Evolutionary conservation across 1,284 basidiomycete species (phyloP).

Genomic region (Puccinia triticina): DNA sequence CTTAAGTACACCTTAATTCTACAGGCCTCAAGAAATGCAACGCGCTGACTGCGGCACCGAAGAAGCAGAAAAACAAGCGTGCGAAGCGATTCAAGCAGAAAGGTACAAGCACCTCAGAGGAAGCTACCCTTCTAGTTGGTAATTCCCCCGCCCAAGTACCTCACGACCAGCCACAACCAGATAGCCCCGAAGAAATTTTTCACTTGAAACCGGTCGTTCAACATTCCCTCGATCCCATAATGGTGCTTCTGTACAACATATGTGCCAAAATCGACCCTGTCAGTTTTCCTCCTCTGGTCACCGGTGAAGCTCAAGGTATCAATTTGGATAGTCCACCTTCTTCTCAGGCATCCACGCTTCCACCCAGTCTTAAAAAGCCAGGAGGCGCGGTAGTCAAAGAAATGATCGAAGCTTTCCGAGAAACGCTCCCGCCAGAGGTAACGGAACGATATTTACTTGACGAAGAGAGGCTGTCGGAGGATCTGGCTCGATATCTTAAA

Average conservation of each 20-base stretch:
- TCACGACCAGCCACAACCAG: neutral
- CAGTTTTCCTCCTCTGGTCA: conserved; percentile 19
- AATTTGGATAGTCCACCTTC: neutral
- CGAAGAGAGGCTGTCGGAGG: conserved; percentile 40
- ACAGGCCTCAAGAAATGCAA: conserved; percentile 28
- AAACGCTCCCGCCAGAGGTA: conserved; percentile 19
- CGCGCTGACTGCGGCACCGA: neutral
- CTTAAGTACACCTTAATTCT: neutral
- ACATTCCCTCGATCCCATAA: conserved; percentile 2
- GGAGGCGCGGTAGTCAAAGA: conserved; percentile 26
- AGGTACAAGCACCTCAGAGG: neutral
- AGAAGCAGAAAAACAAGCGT: neutral
- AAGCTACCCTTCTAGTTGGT: neutral
- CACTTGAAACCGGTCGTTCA: neutral
- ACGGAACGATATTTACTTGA: conserved; percentile 30
- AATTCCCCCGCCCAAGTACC: conserved; percentile 8
- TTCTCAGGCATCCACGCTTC: neutral
- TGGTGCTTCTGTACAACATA: conserved; percentile 37
- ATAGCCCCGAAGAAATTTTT: neutral
- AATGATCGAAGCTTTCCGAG: conserved; percentile 26
- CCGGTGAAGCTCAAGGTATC: too few relatives aligned
- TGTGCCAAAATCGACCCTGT: conserved; percentile 27
- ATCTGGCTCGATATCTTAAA: conserved; percentile 44
- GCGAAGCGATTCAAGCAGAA: conserved; percentile 14
- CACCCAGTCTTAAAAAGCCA: conserved; percentile 28